Evolutionary conservation across 768 basidiomycete genomes (phyloP), one percentile per base, ranked within the genome.

Genomic region (Pleurotus pulmonarius): DNA sequence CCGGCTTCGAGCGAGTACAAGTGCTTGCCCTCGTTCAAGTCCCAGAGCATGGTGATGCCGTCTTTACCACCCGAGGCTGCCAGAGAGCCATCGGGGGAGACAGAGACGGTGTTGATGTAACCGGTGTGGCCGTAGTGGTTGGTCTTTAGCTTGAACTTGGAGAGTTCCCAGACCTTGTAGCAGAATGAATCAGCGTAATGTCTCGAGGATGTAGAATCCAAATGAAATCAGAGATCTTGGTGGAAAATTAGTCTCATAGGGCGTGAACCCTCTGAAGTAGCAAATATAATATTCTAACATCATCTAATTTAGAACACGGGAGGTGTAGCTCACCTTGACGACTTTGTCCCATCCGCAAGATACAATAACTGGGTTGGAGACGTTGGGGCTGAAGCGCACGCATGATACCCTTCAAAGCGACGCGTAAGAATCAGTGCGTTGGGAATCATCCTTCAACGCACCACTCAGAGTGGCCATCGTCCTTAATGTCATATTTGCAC

Each of bases 331-430:
- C 63, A 96, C 97, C 87, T 99, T 99, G 72, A 99, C 97, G 60
- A 98, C 94, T 82, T 98, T 98, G 82, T 99, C 97, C 97, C 97
- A 99, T 67, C 97, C 97, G 67, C 88, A 90, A 59, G 97, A 98
- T 58, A 99, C 97, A 68, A 98, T 98, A 69, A 98, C 96, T 57
- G 97, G 94, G 82, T 95, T 98, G 78, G 86, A 67, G 63, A 95
- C 87, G 72, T 98, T 98, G 54, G 97, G 97, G 78, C 94, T 96
- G 83, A 99, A 99, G 72, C 96, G 90, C 43, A 99, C 97, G 73
- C 96, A 98, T 41, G 96, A 98, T 56, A 99, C 96, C 94, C 94
- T 95, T 58, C 52, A 49, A 64, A n/a, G 13, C 57, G n/a, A 12
- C 5, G n/a, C 34, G 47, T 24, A 12, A 26, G 16, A 12, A 46